Percentiles rank a stretch among this genome's conserved stretches.
Evolutionary conservation across 2,329 filamentous ascomycete species (phyloP).

Genomic region (Aschersonia sp.): DNA sequence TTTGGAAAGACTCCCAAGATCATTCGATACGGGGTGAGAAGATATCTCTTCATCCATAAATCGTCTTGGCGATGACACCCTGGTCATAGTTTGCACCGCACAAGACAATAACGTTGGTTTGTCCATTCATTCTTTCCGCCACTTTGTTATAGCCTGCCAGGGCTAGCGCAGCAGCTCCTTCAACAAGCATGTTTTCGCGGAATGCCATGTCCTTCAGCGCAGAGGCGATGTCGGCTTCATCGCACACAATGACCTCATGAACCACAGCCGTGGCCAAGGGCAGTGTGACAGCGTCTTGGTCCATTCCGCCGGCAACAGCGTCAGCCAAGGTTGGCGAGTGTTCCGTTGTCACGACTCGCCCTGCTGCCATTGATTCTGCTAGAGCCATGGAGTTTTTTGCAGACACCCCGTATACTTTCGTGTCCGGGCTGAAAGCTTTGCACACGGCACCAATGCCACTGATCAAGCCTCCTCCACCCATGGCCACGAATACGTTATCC

Average conservation of each 20-base stretch:
- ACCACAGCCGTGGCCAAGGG: slow-evolving; percentile 8
- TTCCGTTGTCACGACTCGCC: slow-evolving; percentile 9
- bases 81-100: slow-evolving; percentile 7
- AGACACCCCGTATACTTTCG: slow-evolving; percentile 8
- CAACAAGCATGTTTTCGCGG: slow-evolving; percentile 11
- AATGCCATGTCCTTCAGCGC: slow-evolving; percentile 6
- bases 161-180: slow-evolving; percentile 10
- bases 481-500: slow-evolving; percentile 10
- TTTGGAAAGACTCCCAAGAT: too few relatives aligned
- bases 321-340: slow-evolving; percentile 10
- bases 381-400: slow-evolving; percentile 9
- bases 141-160: slow-evolving; percentile 9
- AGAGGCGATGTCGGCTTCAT: slow-evolving; percentile 7
- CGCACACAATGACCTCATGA: slow-evolving; percentile 9
- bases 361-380: slow-evolving; percentile 8
- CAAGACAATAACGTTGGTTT: slow-evolving; percentile 8
- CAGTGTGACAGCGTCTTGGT: slow-evolving; percentile 10
- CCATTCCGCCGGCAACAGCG: slow-evolving; percentile 11
- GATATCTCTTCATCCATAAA: background rate
- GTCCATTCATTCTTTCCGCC: slow-evolving; percentile 1
- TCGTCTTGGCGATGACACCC: background rate
- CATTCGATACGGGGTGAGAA: background rate
- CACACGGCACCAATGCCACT: slow-evolving; percentile 11
- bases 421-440: slow-evolving; percentile 9
- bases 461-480: slow-evolving; percentile 11